Base-by-base conservation (phyloP, 768 basidiomycete genomes). In the Lentinula aciculospora region DNA sequence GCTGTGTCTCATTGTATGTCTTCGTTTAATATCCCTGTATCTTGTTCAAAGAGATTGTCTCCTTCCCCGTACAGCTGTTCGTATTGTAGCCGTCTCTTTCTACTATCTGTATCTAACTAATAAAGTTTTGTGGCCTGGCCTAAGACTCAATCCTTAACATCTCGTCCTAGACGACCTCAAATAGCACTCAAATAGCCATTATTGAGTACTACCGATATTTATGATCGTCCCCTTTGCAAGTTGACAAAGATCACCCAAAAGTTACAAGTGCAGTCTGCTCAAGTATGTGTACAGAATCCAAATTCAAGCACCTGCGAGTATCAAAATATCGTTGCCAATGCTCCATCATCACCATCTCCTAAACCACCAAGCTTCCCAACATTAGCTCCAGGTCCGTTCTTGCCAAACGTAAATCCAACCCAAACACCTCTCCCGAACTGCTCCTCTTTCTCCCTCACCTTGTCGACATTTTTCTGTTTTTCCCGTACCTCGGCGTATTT, bases 401-500 rank as follows among this genome's bases (percentile, higher is more conserved):
- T 92, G 29, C 91, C 91, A 74, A 93, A 94, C 2, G 92, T 93
- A 65, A 94, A 94, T 3, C 92, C 92, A 54, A 92, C 92, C 92
- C 92, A 93, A 42, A 93, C 89, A 4, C 92, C 92, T 48, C 92
- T 74, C 2, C 78, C 69, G 63, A 81, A 73, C 3, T 78, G 70
- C 59, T 92, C 91, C 3, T 91, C 92, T 70, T 90, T 90, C 76
- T 98, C 96, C 70, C 81, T 85, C 17, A 98, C 91, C 57, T 81
- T 82, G 25, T 96, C 96, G 25, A 99, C 95, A 68, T 98, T 95
- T 66, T 74, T 77, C 73, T 98, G 94, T 73, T 98, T 99, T 77
- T 97, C 97, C 71, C 90, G 84, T 6, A 99, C 97, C 70, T 99
- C 96, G 10, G 95, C 93, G 67, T 98, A 98, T 74, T 98, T 98